phyloP scores from a whole-genome alignment of 176 grass and related monocot species.

The Cenchrus purpureus region DNA sequence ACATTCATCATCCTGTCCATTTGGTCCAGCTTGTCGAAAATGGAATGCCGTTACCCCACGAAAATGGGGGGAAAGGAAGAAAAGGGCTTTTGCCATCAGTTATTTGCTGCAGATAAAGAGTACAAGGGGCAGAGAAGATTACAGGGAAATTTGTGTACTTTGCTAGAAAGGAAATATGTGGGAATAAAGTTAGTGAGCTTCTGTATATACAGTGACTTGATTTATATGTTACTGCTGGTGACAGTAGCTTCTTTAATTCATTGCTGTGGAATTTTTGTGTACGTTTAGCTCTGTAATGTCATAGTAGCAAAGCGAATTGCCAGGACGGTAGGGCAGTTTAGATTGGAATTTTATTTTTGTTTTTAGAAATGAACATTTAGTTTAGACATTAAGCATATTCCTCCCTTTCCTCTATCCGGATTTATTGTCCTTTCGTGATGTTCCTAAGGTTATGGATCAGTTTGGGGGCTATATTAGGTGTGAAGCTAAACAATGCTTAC shows the following conservation, averaged over 20 bases:
- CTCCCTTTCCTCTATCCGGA: neutral
- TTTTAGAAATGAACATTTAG: conserved; percentile 4
- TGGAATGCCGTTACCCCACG: neutral
- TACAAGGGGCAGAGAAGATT: neutral
- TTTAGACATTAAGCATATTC: neutral
- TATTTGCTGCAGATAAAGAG: conserved; percentile 33
- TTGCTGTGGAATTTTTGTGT: neutral
- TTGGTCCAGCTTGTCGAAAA: conserved; percentile 24
- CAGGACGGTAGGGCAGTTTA: neutral
- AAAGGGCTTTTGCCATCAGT: neutral
- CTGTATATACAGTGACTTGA: conserved; percentile 55
- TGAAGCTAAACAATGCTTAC: neutral
- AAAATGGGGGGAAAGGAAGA: neutral
- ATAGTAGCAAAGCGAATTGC: conserved; percentile 25
- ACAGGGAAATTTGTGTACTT: conserved; percentile 3
- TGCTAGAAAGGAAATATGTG: conserved; percentile 29
- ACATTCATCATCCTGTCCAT: conserved; percentile 6
- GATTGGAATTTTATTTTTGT: neutral
- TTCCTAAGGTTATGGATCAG: neutral
- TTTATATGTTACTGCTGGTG: conserved; percentile 34
- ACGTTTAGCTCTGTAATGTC: conserved; percentile 25
- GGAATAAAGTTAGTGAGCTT: conserved; percentile 45
- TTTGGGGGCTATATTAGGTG: neutral
- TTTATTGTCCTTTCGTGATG: neutral
- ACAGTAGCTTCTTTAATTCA: conserved; percentile 29